phyloP scores from a whole-genome alignment of 371 early-diverging fungal genomes.

The Mucor mucedo region DNA sequence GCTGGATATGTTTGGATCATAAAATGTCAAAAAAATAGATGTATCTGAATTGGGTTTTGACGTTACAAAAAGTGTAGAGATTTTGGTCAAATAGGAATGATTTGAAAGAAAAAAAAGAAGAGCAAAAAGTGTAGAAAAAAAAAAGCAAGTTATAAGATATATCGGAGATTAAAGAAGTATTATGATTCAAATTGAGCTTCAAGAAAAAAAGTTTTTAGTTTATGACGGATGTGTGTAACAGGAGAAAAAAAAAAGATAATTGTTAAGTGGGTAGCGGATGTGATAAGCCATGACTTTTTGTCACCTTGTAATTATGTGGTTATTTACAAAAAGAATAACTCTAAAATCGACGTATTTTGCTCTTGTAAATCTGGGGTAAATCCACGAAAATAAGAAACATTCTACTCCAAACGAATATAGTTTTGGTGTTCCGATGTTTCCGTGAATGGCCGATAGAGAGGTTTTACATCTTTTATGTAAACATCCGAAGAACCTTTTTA shows the following conservation, averaged over 20 bases:
- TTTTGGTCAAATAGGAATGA: slow-evolving; percentile 9
- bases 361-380: neutral
- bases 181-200: slow-evolving; percentile 33
- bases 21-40: slow-evolving; percentile 25
- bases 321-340: slow-evolving; percentile 23
- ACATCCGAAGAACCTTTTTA: neutral
- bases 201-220: slow-evolving; percentile 21
- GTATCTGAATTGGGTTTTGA: slow-evolving; percentile 9
- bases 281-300: neutral
- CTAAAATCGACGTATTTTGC: slow-evolving; percentile 27
- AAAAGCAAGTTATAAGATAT: slow-evolving; percentile 1
- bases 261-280: neutral
- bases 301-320: slow-evolving; percentile 12
- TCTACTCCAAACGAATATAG: slow-evolving; percentile 6
- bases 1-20: slow-evolving; percentile 27
- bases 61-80: slow-evolving; percentile 13
- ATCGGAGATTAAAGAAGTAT: slow-evolving; percentile 12
- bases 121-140: slow-evolving; percentile 12
- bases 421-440: slow-evolving; percentile 34
- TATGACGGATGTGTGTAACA: slow-evolving; percentile 28
- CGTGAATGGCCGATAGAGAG: slow-evolving; percentile 32
- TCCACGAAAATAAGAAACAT: neutral
- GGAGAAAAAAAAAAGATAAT: slow-evolving; percentile 1
- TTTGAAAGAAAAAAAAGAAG: neutral
- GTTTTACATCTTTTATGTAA: neutral